Base-by-base conservation (phyloP, 148 eudicot genomes). In the Rhododendron williamsianum region DNA sequence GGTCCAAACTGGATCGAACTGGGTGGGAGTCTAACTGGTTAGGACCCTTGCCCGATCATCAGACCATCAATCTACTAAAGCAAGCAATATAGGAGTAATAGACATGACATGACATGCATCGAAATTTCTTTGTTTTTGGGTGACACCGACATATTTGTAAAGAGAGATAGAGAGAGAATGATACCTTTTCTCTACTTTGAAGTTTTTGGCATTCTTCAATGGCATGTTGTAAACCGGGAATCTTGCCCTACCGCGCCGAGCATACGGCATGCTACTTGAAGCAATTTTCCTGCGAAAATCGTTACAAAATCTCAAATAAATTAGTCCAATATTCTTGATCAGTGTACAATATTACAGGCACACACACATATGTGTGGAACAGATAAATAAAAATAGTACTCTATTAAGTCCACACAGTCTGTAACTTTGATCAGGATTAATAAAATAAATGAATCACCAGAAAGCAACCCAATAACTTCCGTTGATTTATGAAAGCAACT, bases 171-270 rank as follows among this genome's bases (percentile, higher is more conserved):
- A 16, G n/a, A 43, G 25, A n/a, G 41, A 71, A 30, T 71, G 41
- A 30, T 69, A 82, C 84, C 84, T 82, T 69, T 45, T 45, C 52
- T 67, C 52, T 67, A 6, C 49, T 46, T 2, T 35, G 81, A 85
- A 80, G 77, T 51, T 48, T 30, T 80, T 58, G 23, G 51, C 48
- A 30, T 58, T 78, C 51, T 84, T 81, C 86, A 85, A 8, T 84
- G 87, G 78, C 89, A 87, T 67, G 81, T 87, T 35, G 49, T 63
- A 30, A 85, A 85, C 82, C 73, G 51, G 51, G 82, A 81, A 81
- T 81, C 78, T 58, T 87, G 87, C 76, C 89, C 89, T n/a, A 87
- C 43, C 27, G 79, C 82, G 73, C 86, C 82, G 23, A 87, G 87
- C 82, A 87, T 78, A 41, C 67, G 38, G 38, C 89, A 85, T 72